Evolutionary conservation across 495 filamentous ascomycete genomes (phyloP), one percentile per base, ranked within the genome.

Genomic region (Rhypophila decipiens): DNA sequence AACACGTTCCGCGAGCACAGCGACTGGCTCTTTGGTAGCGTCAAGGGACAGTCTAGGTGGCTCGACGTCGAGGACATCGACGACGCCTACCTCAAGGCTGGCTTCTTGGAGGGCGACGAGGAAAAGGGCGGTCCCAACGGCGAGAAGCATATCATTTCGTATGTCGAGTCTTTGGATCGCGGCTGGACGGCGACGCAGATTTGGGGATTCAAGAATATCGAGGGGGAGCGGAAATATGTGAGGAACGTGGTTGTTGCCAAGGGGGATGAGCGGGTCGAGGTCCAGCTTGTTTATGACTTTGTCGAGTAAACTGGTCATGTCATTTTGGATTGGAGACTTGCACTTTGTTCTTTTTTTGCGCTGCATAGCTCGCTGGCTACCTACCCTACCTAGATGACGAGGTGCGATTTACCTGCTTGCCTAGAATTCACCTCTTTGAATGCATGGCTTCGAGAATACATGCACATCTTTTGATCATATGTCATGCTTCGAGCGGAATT

Each of bases 1-100:
- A 82, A 79, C 76, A 51, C 52, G 24, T 74, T 68, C 58, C 84
- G 87, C 49, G 75, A 79, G 35, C 88, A 93, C 68, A 64, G 64
- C 21, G 91, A 96, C 68, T 77, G 81, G 68, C 75, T 96, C 46
- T 97, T 96, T 60, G 91, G 93, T 18, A 67, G 66, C 11, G 67
- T 95, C 35, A 63, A 67, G 18, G 89, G 86, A 20, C 70, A 77
- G 44, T 77, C 72, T 22, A 72, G 78, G n/a, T 81, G 76, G 54
- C 39, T 81, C 42, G 49, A 33, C 8, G 19, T 61, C 7, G 53
- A 19, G 10, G 70, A 70, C 4, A 47, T 72, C 15, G 33, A 44
- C 2, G 74, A 78, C 39, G 67, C 58, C 10, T 79, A 67, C 36
- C 58, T 83, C 19, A 65, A 61, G 42, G 55, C 59, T 5, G 80